A percentile compares a stretch with the other conserved stretches of the same genome.
These are phyloP conservation scores for Globisporangium recalcitrans DNA, from an alignment of 352 stramenopile genomes.

Conservation along the genomic window DNA sequence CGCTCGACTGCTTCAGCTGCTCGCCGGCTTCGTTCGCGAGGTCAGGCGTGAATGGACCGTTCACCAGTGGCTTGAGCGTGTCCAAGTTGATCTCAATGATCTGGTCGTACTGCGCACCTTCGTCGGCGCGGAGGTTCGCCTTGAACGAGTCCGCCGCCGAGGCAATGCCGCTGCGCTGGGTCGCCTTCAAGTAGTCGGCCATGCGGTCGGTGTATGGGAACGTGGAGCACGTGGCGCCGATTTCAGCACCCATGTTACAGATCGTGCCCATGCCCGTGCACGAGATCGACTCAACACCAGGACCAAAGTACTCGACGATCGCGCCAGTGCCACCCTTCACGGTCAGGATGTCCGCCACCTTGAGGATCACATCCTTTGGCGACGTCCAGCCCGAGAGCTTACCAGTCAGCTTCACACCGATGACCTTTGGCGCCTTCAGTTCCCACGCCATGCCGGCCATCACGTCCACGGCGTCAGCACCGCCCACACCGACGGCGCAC, in stretches of 20 bases:
- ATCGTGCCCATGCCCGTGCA: constrained; percentile 94
- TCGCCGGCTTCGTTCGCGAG: constrained; percentile 79
- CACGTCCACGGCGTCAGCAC: constrained; percentile 90
- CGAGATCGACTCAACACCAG: constrained; percentile 90
- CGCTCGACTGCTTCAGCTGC: constrained; percentile 53
- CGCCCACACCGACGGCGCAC: constrained; percentile 91
- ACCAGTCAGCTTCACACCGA: constrained; percentile 91
- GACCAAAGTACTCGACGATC: constrained; percentile 93
- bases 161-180: constrained; percentile 84
- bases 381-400: constrained; percentile 92
- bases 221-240: constrained; percentile 91
- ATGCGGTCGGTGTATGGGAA: constrained; percentile 93
- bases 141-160: constrained; percentile 85
- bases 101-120: constrained; percentile 90
- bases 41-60: constrained; percentile 91
- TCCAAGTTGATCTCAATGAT: constrained; percentile 93
- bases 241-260: constrained; percentile 95
- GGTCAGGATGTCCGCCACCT: constrained; percentile 91
- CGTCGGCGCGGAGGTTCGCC: constrained; percentile 85
- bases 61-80: constrained; percentile 87
- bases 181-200: constrained; percentile 89
- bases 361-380: constrained; percentile 93
- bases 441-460: constrained; percentile 94
- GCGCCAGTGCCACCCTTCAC: constrained; percentile 92
- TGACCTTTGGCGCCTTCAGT: constrained; percentile 93